These are phyloP conservation scores for Boletellus ananiceps DNA, from an alignment of 768 basidiomycete species.

Conservation along the genomic window DNA sequence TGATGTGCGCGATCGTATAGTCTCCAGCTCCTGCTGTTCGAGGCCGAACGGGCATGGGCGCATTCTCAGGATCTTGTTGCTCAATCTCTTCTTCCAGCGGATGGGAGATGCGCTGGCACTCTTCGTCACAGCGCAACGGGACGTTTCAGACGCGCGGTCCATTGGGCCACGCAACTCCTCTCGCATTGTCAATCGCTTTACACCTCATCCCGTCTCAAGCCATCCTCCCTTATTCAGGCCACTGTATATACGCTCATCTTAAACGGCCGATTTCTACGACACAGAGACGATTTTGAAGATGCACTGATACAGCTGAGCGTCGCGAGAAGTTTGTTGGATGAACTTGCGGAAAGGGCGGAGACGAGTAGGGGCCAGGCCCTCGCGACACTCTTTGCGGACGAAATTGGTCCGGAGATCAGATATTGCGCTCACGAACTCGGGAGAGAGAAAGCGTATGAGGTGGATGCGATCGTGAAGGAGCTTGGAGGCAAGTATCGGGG, in stretches of 20 bases:
- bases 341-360: slow-evolving; percentile 55
- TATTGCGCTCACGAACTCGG: slow-evolving; percentile 91
- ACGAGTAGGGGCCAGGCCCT: slow-evolving; percentile 86
- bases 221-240: slow-evolving; percentile 60
- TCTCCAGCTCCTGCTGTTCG: slow-evolving; percentile 80
- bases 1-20: slow-evolving; percentile 34
- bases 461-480: slow-evolving; percentile 68
- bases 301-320: slow-evolving; percentile 72
- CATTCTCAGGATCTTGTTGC: slow-evolving; percentile 76
- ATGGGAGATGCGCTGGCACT: slow-evolving; percentile 47
- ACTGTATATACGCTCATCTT: slow-evolving; percentile 76
- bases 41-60: slow-evolving; percentile 90
- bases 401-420: slow-evolving; percentile 85
- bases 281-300: slow-evolving; percentile 71
- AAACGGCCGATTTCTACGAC: slow-evolving; percentile 78
- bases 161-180: slow-evolving; percentile 74
- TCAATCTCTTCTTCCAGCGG: slow-evolving; percentile 47
- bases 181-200: slow-evolving; percentile 69
- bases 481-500: slow-evolving; percentile 53
- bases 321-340: slow-evolving; percentile 68
- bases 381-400: slow-evolving; percentile 77
- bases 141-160: slow-evolving; percentile 73
- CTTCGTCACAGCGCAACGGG: slow-evolving; percentile 73
- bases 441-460: slow-evolving; percentile 70
- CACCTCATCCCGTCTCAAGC: slow-evolving; percentile 45